These are phyloP conservation scores for Diplodia intermedia DNA, from an alignment of 2,329 filamentous ascomycete species.

Conservation along the genomic window DNA sequence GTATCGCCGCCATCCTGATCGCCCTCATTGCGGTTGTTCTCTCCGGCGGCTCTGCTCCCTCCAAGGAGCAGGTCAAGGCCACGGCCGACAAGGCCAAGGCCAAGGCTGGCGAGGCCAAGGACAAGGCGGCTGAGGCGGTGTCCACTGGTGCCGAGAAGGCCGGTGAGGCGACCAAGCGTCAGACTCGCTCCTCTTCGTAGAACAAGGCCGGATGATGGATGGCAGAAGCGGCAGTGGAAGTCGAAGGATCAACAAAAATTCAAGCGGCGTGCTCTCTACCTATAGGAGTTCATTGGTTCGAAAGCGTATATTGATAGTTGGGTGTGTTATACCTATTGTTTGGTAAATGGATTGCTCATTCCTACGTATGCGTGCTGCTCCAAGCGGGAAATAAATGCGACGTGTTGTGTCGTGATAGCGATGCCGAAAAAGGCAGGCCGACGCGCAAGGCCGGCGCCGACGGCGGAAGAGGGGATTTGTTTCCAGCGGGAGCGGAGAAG, in stretches of 20 bases:
- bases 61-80: slow-evolving; percentile 72
- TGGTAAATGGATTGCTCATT: slow-evolving; percentile 29
- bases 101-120: slow-evolving; percentile 68
- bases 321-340: slow-evolving; percentile 24
- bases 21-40: slow-evolving; percentile 72
- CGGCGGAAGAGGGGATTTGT: neutral
- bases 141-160: slow-evolving; percentile 73
- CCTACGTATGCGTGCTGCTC: neutral
- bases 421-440: neutral
- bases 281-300: slow-evolving; percentile 11
- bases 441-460: slow-evolving; percentile 7
- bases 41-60: slow-evolving; percentile 67
- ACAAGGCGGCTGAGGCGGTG: slow-evolving; percentile 71
- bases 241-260: slow-evolving; percentile 15
- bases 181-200: slow-evolving; percentile 53
- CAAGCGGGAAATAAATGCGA: slow-evolving; percentile 2
- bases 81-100: slow-evolving; percentile 80
- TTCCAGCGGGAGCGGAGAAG: slow-evolving; percentile 1
- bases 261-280: slow-evolving; percentile 21
- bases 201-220: slow-evolving; percentile 35
- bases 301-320: slow-evolving; percentile 10
- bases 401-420: neutral
- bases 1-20: slow-evolving; percentile 72
- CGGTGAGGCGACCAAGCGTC: slow-evolving; percentile 70
- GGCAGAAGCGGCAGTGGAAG: slow-evolving; percentile 1